A percentile compares a stretch with the other conserved stretches of the same genome.
Conservation (phyloP, 441 rosid genomes). For the Flueggea neowawraea region DNA sequence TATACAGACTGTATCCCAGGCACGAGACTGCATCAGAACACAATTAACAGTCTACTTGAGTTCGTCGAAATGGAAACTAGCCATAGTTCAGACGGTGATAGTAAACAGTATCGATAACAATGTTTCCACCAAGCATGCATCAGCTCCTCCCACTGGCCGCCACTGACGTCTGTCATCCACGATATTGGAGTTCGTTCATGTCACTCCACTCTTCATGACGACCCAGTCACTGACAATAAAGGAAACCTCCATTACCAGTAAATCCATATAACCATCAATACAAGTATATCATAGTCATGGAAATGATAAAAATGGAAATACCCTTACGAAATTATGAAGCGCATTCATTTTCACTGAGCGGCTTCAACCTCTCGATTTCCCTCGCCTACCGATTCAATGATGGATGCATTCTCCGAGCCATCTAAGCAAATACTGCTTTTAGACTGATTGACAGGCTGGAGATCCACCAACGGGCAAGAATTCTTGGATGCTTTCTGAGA, state of each 20-base stretch:
- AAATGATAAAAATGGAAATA: constrained; percentile 42
- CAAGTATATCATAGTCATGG: too few relatives aligned
- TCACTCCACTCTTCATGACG: constrained; percentile 2
- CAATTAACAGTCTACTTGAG: too few relatives aligned
- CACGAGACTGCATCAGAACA: too few relatives aligned
- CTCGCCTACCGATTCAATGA: constrained; percentile 37
- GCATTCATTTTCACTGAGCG: constrained; percentile 28
- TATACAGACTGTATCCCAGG: too few relatives aligned
- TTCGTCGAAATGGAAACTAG: too few relatives aligned
- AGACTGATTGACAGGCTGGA: constrained; percentile 18
- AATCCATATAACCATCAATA: constrained; percentile 15
- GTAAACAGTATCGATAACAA: too few relatives aligned
- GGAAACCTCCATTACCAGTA: constrained; percentile 29
- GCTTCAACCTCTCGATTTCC: constrained; percentile 38
- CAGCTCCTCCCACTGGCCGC: too few relatives aligned
- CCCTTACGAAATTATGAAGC: constrained; percentile 30
- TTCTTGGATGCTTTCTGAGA: constrained; percentile 31
- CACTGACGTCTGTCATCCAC: too few relatives aligned
- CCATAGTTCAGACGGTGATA: too few relatives aligned
- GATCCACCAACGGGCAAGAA: constrained; percentile 24
- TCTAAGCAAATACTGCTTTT: constrained; percentile 30
- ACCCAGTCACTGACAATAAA: constrained; percentile 32
- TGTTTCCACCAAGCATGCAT: too few relatives aligned
- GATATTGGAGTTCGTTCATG: too few relatives aligned
- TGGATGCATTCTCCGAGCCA: constrained; percentile 41